A percentile compares a stretch with the other conserved stretches of the same genome.
Evolutionary conservation across 2,329 filamentous ascomycete species (phyloP).

Genomic region (Aspergillus candidus): DNA sequence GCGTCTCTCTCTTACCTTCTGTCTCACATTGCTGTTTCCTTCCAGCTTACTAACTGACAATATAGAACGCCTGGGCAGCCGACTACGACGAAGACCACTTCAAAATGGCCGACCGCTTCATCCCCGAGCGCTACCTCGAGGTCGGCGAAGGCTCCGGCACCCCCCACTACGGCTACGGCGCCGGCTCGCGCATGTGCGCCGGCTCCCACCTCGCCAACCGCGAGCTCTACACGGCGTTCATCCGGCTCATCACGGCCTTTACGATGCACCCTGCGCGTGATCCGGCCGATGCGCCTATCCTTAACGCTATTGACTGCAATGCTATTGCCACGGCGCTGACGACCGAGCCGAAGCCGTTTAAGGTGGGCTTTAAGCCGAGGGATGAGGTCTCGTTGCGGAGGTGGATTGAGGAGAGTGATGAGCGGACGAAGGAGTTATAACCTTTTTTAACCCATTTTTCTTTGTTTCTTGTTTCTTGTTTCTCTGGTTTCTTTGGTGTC

Average conservation of each 20-base stretch:
- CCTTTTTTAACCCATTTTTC: background rate
- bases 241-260: constrained; percentile 56
- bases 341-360: constrained; percentile 58
- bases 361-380: constrained; percentile 50
- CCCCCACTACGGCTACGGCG: constrained; percentile 58
- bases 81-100: constrained; percentile 67
- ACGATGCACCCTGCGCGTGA: constrained; percentile 47
- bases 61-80: constrained; percentile 64
- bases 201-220: constrained; percentile 59
- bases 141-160: constrained; percentile 48
- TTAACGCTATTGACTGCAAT: constrained; percentile 55
- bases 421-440: constrained; percentile 46
- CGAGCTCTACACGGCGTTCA: constrained; percentile 56
- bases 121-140: constrained; percentile 65
- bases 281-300: constrained; percentile 44
- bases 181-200: constrained; percentile 58
- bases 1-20: constrained; percentile 5
- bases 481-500: too few species aligned
- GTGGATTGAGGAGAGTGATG: constrained; percentile 52
- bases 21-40: background rate
- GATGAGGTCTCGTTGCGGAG: constrained; percentile 41
- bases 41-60: background rate
- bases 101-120: constrained; percentile 55
- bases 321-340: constrained; percentile 53
- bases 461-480: too few species aligned